Conservation (phyloP, 2,329 filamentous ascomycete species). For the Fusarium robinianum region DNA sequence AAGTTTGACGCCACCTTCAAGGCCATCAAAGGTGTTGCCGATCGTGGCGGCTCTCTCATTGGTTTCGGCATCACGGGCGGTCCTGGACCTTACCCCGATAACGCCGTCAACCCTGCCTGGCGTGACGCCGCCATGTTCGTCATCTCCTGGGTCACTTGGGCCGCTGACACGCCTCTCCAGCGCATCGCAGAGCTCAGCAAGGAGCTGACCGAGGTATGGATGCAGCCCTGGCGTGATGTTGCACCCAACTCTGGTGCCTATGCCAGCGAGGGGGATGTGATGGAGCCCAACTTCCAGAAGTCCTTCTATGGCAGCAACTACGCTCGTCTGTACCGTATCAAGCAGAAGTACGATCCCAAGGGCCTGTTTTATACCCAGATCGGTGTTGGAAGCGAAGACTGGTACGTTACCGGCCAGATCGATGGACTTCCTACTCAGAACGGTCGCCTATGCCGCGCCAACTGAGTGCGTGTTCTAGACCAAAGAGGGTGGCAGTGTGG, state of each 20-base stretch:
- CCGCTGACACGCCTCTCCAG: conserved; percentile 3
- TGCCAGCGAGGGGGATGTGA: conserved; percentile 40
- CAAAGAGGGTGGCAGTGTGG: too few species aligned
- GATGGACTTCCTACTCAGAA: conserved; percentile 16
- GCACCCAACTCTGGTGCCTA: conserved; percentile 34
- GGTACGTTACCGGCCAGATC: conserved; percentile 13
- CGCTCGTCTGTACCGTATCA: conserved; percentile 33
- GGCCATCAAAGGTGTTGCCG: conserved; percentile 26
- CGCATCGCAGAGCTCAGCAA: conserved; percentile 34
- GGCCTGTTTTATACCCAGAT: conserved; percentile 32
- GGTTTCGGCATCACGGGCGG: conserved; percentile 34
- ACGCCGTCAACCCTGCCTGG: conserved; percentile 52
- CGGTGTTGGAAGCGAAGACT: conserved; percentile 16
- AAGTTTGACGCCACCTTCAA: conserved; percentile 27
- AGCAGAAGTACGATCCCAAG: conserved; percentile 40
- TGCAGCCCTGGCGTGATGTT: conserved; percentile 17
- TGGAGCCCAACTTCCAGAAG: conserved; percentile 34
- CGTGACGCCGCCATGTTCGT: conserved; percentile 45
- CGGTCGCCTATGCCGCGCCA: conserved; percentile 11
- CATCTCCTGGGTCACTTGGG: conserved; percentile 36
- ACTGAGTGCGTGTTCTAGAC: too few species aligned
- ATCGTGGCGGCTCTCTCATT: conserved; percentile 32
- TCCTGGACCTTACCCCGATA: conserved; percentile 31
- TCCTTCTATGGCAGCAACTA: conserved; percentile 40
- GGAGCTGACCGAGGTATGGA: conserved; percentile 28